Percentiles rank a stretch among this genome's conserved stretches.
These are phyloP conservation scores for Nothomitra cinnamomea DNA, from an alignment of 2,329 filamentous ascomycete species.

Conservation along the genomic window DNA sequence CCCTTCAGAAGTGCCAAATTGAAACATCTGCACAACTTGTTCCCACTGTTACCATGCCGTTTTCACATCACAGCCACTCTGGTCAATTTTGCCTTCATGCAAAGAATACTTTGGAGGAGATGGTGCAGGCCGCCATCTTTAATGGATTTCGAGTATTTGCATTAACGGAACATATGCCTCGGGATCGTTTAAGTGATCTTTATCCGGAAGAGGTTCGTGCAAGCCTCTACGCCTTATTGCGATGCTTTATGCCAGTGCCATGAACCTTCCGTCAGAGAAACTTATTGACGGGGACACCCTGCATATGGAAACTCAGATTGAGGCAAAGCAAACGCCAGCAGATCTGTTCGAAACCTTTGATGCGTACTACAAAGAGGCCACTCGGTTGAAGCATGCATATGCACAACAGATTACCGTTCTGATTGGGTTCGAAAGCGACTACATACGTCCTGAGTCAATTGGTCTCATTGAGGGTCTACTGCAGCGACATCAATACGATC, in stretches of 20 bases:
- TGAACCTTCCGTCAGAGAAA: not conserved
- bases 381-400: constrained; percentile 55
- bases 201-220: constrained; percentile 71
- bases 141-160: constrained; percentile 70
- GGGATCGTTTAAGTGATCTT: constrained; percentile 53
- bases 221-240: not conserved
- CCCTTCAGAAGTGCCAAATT: not conserved
- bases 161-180: constrained; percentile 90
- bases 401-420: constrained; percentile 55
- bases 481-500: constrained; percentile 51
- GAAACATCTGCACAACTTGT: not conserved
- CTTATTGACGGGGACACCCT: not conserved
- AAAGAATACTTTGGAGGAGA: constrained; percentile 64
- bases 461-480: constrained; percentile 41
- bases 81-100: constrained; percentile 96
- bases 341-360: constrained; percentile 40
- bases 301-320: constrained; percentile 24
- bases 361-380: constrained; percentile 60
- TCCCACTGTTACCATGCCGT: constrained; percentile 53
- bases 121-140: constrained; percentile 62
- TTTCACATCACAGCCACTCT: constrained; percentile 95
- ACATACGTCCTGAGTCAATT: constrained; percentile 57
- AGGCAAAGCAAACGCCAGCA: constrained; percentile 22
- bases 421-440: constrained; percentile 86
- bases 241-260: not conserved